phyloP scores from a whole-genome alignment of 192 early-diverging fungal species.

The Umbelopsis isabellina region DNA sequence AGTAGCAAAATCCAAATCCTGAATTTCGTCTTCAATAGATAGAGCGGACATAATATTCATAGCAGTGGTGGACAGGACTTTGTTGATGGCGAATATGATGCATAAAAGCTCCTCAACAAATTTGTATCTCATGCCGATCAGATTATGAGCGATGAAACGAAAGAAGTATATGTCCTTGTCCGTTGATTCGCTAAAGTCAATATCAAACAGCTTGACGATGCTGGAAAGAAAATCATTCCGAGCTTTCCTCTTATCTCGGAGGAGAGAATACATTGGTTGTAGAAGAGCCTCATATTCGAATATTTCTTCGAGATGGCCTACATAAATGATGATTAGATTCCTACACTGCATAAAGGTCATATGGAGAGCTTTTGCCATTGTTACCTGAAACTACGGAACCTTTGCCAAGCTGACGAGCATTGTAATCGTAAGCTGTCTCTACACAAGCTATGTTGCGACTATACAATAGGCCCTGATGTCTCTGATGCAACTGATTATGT shows the following conservation, averaged over 20 bases:
- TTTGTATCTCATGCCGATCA: constrained; percentile 3
- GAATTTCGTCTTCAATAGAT: neutral
- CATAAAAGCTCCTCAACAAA: neutral
- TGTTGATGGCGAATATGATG: constrained; percentile 9
- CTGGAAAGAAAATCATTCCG: constrained; percentile 20
- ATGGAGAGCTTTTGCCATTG: neutral
- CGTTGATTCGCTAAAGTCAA: constrained; percentile 24
- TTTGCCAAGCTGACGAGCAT: constrained; percentile 46
- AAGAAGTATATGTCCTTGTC: constrained; percentile 7
- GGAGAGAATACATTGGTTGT: neutral
- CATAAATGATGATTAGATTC: neutral
- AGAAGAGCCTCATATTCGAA: constrained; percentile 23
- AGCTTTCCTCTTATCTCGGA: constrained; percentile 28
- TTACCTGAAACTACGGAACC: constrained; percentile 45
- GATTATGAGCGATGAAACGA: constrained; percentile 9
- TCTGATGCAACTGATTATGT: constrained; percentile 76
- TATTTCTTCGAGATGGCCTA: constrained; percentile 20
- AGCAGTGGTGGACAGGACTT: neutral
- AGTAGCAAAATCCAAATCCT: no score
- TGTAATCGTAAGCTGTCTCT: constrained; percentile 74
- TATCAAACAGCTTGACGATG: constrained; percentile 29
- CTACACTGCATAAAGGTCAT: neutral
- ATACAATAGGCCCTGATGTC: constrained; percentile 91
- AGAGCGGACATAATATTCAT: constrained; percentile 11
- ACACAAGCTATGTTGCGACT: constrained; percentile 79